Evolutionary conservation across 2,329 filamentous ascomycete genomes (phyloP), one percentile per base, ranked within the genome.

Genomic region (Sodiomyces alkalinus): DNA sequence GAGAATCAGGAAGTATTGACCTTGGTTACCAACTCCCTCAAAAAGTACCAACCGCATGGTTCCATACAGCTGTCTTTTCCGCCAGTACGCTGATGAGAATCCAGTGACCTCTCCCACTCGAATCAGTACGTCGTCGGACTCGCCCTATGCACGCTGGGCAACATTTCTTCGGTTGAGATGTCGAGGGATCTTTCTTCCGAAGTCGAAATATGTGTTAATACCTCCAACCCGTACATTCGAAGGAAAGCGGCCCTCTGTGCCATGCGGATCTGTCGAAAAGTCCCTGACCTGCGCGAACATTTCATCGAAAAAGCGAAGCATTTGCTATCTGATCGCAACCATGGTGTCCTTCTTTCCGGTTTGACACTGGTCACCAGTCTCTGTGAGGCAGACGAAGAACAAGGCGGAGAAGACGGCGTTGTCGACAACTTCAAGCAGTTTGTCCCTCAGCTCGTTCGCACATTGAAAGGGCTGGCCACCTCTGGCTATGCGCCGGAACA

Each of bases 1-100:
- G 90, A 98, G 64, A 98, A 98, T 45, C 90, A 98, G 53, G 92
- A 98, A 55, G 92, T 98, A 13, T 55, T 98, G 46, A 98, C 90
- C 2, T 61, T 98, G 35, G 92, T 98, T 33, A 98, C 90, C 19
- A 98, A 98, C 55, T 98, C 90, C 8, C 58, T 98, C 39, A 90
- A 96, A 55, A 98, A 96, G 86, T 93, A 66, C 17, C 16, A 22
- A 15, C 17, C 6, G 12, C 24, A n/a, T n/a, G n/a, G n/a, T n/a
- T n/a, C n/a, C n/a, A n/a, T n/a, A n/a, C n/a, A n/a, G n/a, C n/a
- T n/a, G n/a, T n/a, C n/a, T n/a, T n/a, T n/a, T n/a, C n/a, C n/a
- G n/a, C n/a, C n/a, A n/a, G 22, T n/a, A 29, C 6, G 39, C 55
- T 65, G 35, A 65, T 43, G 15, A 19, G 10, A 21, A 29, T 9